Evolutionary conservation across 306 rosid genomes (phyloP).

Genomic region (Fagus sylvatica): DNA sequence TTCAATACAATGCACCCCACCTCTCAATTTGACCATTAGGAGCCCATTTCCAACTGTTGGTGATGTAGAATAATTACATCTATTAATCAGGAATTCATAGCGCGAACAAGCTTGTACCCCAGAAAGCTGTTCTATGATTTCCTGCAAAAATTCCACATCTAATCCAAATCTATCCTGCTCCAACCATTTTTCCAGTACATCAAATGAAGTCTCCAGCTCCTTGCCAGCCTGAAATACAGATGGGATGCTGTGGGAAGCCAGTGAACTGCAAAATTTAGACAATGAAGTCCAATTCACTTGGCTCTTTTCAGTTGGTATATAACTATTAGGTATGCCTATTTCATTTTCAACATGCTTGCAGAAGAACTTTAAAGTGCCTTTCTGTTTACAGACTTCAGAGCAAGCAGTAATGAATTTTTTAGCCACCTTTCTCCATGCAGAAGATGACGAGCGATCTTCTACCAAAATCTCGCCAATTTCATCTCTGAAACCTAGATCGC

Average conservation of each 20-base stretch:
- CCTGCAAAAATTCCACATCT: slow-evolving; percentile 90
- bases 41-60: slow-evolving; percentile 83
- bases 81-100: slow-evolving; percentile 57
- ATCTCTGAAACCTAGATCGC: slow-evolving; percentile 39
- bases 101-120: slow-evolving; percentile 51
- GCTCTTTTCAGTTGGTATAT: slow-evolving; percentile 30
- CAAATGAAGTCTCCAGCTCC: slow-evolving; percentile 41
- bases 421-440: slow-evolving; percentile 76
- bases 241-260: slow-evolving; percentile 46
- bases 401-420: slow-evolving; percentile 58
- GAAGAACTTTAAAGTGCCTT: slow-evolving; percentile 53
- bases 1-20: slow-evolving; percentile 52
- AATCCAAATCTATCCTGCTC: slow-evolving; percentile 95
- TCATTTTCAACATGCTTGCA: slow-evolving; percentile 70
- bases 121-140: slow-evolving; percentile 79
- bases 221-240: slow-evolving; percentile 43
- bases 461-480: slow-evolving; percentile 84
- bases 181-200: slow-evolving; percentile 69
- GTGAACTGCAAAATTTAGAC: slow-evolving; percentile 63
- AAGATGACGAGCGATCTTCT: slow-evolving; percentile 64
- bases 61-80: slow-evolving; percentile 52
- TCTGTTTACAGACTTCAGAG: slow-evolving; percentile 60
- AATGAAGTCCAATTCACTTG: slow-evolving; percentile 38
- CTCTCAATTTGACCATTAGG: slow-evolving; percentile 49
- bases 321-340: slow-evolving; percentile 27